phyloP scores from a whole-genome alignment of 495 filamentous ascomycete species.

The Penicillium bialowiezense region DNA sequence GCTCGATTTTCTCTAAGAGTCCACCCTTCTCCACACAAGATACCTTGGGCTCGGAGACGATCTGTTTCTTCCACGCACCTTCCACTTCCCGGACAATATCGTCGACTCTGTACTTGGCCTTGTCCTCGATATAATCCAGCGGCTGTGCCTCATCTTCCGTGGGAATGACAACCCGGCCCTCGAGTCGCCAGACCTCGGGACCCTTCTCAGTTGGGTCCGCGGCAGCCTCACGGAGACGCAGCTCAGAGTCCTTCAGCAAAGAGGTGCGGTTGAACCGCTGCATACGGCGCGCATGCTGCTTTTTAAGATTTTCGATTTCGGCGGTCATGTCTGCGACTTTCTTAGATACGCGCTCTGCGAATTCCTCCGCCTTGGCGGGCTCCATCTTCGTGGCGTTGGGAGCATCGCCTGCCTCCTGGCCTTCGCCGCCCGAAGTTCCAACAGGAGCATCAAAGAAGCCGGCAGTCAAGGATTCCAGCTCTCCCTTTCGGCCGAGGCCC shows the following conservation, averaged over 20 bases:
- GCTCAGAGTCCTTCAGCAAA: conserved; percentile 61
- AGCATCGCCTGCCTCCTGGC: conserved; percentile 39
- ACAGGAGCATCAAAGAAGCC: conserved; percentile 69
- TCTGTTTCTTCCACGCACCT: conserved; percentile 51
- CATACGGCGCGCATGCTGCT: conserved; percentile 70
- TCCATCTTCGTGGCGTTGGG: conserved; percentile 61
- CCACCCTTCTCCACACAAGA: conserved; percentile 70
- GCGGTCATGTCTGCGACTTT: conserved; percentile 63
- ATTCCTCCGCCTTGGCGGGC: conserved; percentile 66
- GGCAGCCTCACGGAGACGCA: conserved; percentile 49
- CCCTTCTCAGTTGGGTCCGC: conserved; percentile 51
- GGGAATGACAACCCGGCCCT: conserved; percentile 50
- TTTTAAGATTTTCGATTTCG: conserved; percentile 81
- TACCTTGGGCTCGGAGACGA: conserved; percentile 58
- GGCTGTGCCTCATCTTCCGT: conserved; percentile 45
- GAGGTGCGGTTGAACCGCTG: conserved; percentile 68
- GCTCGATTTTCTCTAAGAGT: conserved; percentile 58
- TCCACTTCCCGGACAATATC: conserved; percentile 60
- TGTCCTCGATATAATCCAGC: conserved; percentile 36
- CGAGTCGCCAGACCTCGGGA: conserved; percentile 61
- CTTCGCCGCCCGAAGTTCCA: conserved; percentile 29
- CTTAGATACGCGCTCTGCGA: conserved; percentile 67
- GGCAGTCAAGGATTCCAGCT: conserved; percentile 74
- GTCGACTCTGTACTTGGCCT: conserved; percentile 54
- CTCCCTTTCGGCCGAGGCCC: conserved; percentile 81